Evolutionary conservation across 2,329 filamentous ascomycete species (phyloP).

Genomic region (Cylindrodendrum hubeiense): DNA sequence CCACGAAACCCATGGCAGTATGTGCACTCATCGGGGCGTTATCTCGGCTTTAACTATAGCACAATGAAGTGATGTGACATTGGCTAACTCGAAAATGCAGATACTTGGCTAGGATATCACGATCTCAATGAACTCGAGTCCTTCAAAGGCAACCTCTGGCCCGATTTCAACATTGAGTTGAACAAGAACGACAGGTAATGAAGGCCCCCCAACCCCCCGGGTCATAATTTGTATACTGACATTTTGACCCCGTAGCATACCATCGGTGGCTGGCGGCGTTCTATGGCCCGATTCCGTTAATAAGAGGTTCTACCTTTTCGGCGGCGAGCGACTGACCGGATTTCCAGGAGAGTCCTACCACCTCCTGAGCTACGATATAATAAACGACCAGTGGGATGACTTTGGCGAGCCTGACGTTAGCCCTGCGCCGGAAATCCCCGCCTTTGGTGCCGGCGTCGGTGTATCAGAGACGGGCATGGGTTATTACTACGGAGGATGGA

Average conservation of each 20-base stretch:
- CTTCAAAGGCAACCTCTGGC: neutral
- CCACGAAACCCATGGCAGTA: constrained; percentile 66
- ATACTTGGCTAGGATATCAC: constrained; percentile 13
- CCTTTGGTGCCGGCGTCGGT: constrained; percentile 67
- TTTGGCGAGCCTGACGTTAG: constrained; percentile 47
- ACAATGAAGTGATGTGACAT: neutral
- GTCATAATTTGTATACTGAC: too few species aligned
- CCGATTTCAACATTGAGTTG: neutral
- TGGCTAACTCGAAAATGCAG: neutral
- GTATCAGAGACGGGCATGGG: constrained; percentile 65
- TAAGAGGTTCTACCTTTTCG: constrained; percentile 71
- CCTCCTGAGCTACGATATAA: constrained; percentile 67
- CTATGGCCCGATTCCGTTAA: constrained; percentile 71
- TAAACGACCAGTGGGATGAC: constrained; percentile 65
- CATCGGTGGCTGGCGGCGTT: constrained; percentile 54
- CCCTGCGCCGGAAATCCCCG: constrained; percentile 41
- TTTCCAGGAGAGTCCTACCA: neutral
- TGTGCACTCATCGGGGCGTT: constrained; percentile 34
- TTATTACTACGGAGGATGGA: constrained; percentile 72
- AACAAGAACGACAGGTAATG: constrained; percentile 14
- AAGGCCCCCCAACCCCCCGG: too few species aligned
- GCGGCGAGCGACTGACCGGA: constrained; percentile 64
- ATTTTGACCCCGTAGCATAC: constrained; percentile 56
- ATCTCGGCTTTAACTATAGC: neutral
- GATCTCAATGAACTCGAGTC: neutral